Evolutionary conservation across 306 rosid genomes (phyloP).

Genomic region (Phaseolus lunatus): DNA sequence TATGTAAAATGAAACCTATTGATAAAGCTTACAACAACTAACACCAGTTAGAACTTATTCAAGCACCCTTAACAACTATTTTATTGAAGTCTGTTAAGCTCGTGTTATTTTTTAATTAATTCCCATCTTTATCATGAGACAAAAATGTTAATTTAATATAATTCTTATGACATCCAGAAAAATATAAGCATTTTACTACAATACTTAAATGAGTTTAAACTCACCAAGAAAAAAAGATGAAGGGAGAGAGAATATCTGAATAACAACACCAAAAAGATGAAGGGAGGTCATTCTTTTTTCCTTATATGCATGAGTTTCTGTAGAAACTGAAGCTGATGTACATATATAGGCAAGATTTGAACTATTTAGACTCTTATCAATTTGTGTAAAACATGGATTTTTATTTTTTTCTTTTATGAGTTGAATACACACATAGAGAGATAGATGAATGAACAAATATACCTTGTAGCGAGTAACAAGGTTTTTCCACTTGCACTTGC

Average conservation of each 20-base stretch:
- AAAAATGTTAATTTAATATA: not conserved
- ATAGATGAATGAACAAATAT: conserved; percentile 5
- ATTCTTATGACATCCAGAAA: not conserved
- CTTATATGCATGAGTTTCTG: not conserved
- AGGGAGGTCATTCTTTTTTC: not conserved
- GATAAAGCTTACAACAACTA: not conserved
- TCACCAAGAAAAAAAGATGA: not conserved
- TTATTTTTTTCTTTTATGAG: not conserved
- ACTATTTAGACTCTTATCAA: not conserved
- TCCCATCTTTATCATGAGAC: not conserved
- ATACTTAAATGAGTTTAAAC: not conserved
- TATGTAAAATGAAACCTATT: not conserved
- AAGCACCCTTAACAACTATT: conserved; percentile 30
- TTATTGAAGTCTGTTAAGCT: not conserved
- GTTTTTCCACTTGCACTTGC: conserved; percentile 99
- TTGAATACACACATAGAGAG: not conserved
- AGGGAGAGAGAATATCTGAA: not conserved
- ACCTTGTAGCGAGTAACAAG: conserved; percentile 98
- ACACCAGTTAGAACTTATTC: conserved; percentile 10
- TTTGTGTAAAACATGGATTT: not conserved
- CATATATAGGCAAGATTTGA: not conserved
- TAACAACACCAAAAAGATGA: not conserved
- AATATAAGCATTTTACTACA: not conserved
- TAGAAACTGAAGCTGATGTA: not conserved
- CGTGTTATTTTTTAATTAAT: not conserved